Evolutionary conservation across 371 early-diverging fungal species (phyloP).

Genomic region (Rhizomucor pusillus): DNA sequence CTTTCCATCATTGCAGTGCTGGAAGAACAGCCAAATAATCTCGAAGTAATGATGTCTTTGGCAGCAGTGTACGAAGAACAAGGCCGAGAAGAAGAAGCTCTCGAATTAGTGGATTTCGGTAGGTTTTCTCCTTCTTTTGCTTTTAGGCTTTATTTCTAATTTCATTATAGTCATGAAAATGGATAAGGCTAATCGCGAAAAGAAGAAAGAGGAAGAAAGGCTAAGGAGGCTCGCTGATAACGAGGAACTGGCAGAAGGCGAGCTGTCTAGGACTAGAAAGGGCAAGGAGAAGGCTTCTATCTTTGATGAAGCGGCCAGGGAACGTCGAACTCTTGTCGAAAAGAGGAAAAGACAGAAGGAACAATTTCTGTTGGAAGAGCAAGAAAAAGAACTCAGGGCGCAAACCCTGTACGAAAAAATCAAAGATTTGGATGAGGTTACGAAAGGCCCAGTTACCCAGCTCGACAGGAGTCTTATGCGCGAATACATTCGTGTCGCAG

Average conservation of each 20-base stretch:
- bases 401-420: slow-evolving; percentile 26
- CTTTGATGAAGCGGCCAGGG: slow-evolving; percentile 23
- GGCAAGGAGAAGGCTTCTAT: slow-evolving; percentile 16
- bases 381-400: slow-evolving; percentile 19
- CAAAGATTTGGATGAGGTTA: slow-evolving; percentile 27
- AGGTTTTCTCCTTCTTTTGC: slow-evolving; percentile 8
- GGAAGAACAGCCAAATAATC: slow-evolving; percentile 59
- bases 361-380: slow-evolving; percentile 9
- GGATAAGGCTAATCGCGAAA: slow-evolving; percentile 24
- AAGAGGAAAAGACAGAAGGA: not conserved
- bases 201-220: slow-evolving; percentile 7
- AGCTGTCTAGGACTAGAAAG: not conserved
- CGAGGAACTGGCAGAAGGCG: too few species aligned
- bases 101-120: slow-evolving; percentile 61
- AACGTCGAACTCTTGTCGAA: slow-evolving; percentile 6
- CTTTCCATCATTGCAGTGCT: slow-evolving; percentile 19
- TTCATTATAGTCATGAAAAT: slow-evolving; percentile 29
- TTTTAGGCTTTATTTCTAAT: not conserved
- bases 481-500: slow-evolving; percentile 52
- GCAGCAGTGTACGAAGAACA: slow-evolving; percentile 83
- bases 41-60: slow-evolving; percentile 75
- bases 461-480: slow-evolving; percentile 29
- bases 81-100: slow-evolving; percentile 73
- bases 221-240: not conserved
- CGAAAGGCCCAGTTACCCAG: slow-evolving; percentile 15